Evolutionary conservation across 2,329 filamentous ascomycete genomes (phyloP).

Genomic region (Hypoxylon sp.): DNA sequence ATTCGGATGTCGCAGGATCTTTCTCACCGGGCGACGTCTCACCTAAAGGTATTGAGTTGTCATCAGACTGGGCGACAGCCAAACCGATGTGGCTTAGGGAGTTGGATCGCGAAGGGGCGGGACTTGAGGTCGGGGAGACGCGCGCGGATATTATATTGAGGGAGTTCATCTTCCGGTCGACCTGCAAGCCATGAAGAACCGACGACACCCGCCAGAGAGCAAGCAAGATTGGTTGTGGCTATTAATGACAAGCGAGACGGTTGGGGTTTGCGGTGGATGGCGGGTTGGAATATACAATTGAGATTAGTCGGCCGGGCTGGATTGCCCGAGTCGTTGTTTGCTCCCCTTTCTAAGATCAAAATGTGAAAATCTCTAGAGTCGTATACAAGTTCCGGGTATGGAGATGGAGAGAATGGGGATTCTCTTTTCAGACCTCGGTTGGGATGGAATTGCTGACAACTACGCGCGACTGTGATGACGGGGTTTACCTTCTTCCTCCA

Average conservation of each 20-base stretch:
- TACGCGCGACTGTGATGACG: slow-evolving; percentile 35
- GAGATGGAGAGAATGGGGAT: slow-evolving; percentile 14
- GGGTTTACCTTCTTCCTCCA: slow-evolving; percentile 27
- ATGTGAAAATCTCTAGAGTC: slow-evolving; percentile 12
- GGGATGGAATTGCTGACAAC: slow-evolving; percentile 27
- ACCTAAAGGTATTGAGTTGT: slow-evolving; percentile 50
- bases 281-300: slow-evolving; percentile 23
- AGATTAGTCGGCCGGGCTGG: slow-evolving; percentile 31
- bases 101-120: slow-evolving; percentile 69
- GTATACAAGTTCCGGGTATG: slow-evolving; percentile 21
- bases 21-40: slow-evolving; percentile 50
- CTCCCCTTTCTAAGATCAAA: slow-evolving; percentile 1
- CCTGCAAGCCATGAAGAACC: slow-evolving; percentile 65
- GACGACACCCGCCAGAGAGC: slow-evolving; percentile 42
- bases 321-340: slow-evolving; percentile 31
- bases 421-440: slow-evolving; percentile 41
- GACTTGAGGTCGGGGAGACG: slow-evolving; percentile 73
- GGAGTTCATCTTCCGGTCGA: slow-evolving; percentile 86
- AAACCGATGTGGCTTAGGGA: slow-evolving; percentile 68
- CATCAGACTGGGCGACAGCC: slow-evolving; percentile 57
- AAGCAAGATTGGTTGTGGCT: slow-evolving; percentile 30
- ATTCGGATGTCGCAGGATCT: slow-evolving; percentile 48
- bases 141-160: slow-evolving; percentile 92
- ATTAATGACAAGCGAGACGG: slow-evolving; percentile 6
- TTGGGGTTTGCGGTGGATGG: slow-evolving; percentile 15